Percentiles rank a stretch among this genome's conserved stretches.
These are phyloP conservation scores for Citrullus colocynthis DNA, from an alignment of 306 rosid genomes.

Conservation along the genomic window DNA sequence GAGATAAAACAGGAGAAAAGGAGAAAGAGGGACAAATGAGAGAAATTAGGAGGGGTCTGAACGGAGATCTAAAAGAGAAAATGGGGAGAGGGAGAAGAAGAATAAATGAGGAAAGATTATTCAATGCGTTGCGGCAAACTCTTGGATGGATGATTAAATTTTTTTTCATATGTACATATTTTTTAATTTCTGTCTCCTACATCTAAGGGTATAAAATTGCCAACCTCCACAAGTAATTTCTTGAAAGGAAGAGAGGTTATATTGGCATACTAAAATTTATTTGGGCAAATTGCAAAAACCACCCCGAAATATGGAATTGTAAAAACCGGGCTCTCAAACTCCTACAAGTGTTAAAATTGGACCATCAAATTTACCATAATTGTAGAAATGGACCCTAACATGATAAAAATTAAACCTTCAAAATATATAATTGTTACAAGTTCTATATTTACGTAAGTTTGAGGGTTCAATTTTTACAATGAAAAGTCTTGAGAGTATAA, in stretches of 20 bases:
- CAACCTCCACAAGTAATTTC: background rate
- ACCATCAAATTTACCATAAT: too few relatives aligned
- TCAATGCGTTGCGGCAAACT: background rate
- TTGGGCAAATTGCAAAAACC: too few relatives aligned
- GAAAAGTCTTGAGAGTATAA: too few relatives aligned
- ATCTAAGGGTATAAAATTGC: background rate
- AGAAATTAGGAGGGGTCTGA: background rate
- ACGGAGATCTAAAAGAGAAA: background rate
- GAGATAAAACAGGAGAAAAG: background rate
- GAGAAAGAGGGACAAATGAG: background rate
- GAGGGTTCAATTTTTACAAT: too few relatives aligned
- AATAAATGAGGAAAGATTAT: background rate
- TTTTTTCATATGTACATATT: background rate
- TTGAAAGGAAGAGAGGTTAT: background rate
- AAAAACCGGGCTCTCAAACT: too few relatives aligned
- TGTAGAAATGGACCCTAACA: too few relatives aligned
- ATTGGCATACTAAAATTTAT: background rate
- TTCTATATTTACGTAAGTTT: too few relatives aligned
- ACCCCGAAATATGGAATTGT: too few relatives aligned
- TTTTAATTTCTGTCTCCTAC: background rate
- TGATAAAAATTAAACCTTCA: too few relatives aligned
- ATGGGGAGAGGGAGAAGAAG: background rate
- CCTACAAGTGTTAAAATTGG: too few relatives aligned
- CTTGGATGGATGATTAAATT: background rate
- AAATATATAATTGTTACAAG: too few relatives aligned